Evolutionary conservation across 2,329 filamentous ascomycete genomes (phyloP), one percentile per base, ranked within the genome.

Genomic region (Colletotrichum agaves): DNA sequence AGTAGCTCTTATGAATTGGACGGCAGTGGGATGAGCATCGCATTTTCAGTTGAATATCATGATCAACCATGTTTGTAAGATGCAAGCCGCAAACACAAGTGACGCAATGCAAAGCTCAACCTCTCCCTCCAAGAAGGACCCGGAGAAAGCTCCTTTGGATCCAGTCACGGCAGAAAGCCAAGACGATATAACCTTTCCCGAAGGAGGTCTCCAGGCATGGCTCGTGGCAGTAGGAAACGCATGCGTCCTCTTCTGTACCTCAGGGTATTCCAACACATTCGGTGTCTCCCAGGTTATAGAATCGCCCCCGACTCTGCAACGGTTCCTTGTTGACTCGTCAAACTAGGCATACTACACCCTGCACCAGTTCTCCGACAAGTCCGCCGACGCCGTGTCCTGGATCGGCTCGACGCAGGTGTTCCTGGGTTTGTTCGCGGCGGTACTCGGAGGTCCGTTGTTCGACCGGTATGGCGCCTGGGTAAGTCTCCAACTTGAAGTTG

Each of bases 201-300:
- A 80, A 53, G 75, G 77, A 27, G 77, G 79, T 39, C 11, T 78
- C 35, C 52, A 75, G 69, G 80, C 80, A 2, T 83, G 81, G 81
- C 73, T 82, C 0, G 80, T 79, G 4, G 80, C 79, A 0, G 61
- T 72, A 6, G 81, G 78, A 3, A 74, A 73, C 3, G 75, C 70
- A 2, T 76, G 69, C 43, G 71, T 77, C 37, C 79, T 81, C 63
- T 83, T 83, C 71, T 78, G 74, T 3, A 75, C 72, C 12, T 71
- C 84, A 0, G 82, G 81, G 13, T 81, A 80, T 65, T 68, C 76
- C 56, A 84, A 84, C 71, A 80, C 79, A 0, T 83, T 82, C 47
- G 82, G 83, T 15, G 74, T 80, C 4, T 82, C 84, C 58, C 78
- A 81, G 61, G 27, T 7, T 7, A 27, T 6, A 27, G 6, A 27